Evolutionary conservation across 176 grass and related monocot genomes (phyloP).

Genomic region (Triticum turgidum): DNA sequence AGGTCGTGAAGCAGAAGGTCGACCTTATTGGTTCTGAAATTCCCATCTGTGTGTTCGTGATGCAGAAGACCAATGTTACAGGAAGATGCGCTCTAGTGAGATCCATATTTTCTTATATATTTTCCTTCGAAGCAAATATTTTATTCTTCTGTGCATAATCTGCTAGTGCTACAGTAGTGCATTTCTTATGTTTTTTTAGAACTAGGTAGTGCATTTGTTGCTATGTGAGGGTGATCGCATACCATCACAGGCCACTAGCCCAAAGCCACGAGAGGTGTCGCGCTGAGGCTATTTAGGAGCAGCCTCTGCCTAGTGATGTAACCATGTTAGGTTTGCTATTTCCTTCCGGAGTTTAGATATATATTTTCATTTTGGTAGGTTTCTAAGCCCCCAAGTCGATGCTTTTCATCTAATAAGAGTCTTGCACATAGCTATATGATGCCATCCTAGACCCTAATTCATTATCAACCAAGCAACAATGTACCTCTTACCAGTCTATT

Average conservation of each 20-base stretch:
- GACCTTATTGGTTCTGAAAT: background rate
- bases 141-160: background rate
- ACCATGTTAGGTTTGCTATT: background rate
- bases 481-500: background rate
- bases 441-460: background rate
- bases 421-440: background rate
- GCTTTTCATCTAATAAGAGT: too few relatives aligned
- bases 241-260: background rate
- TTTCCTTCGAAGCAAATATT: background rate
- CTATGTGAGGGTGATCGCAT: background rate
- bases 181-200: background rate
- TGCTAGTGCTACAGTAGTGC: background rate
- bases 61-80: background rate
- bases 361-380: background rate
- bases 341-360: background rate
- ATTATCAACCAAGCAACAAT: background rate
- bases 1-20: background rate
- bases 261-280: background rate
- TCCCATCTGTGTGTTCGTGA: background rate
- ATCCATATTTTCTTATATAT: background rate
- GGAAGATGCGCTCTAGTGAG: background rate
- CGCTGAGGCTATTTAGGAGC: background rate
- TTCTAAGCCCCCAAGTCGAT: background rate
- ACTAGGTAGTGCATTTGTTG: background rate
- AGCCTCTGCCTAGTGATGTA: background rate